Evolutionary conservation across 129 eudicot genomes (phyloP).

Genomic region (Pseudognaphalium luteoalbum): DNA sequence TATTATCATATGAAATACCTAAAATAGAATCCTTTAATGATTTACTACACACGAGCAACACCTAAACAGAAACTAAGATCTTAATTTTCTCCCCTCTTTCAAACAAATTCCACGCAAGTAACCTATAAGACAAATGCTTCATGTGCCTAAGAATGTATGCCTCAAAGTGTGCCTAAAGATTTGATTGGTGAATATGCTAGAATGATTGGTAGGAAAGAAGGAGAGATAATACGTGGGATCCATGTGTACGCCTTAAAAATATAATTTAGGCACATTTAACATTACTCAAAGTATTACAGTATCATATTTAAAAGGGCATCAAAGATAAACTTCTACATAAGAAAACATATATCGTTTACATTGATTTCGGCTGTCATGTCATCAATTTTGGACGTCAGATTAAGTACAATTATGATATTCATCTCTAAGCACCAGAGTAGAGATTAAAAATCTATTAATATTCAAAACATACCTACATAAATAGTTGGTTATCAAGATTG

Average conservation of each 20-base stretch:
- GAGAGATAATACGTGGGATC: neutral
- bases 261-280: neutral
- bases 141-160: neutral
- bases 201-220: neutral
- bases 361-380: neutral
- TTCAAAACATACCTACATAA: slow-evolving; percentile 9
- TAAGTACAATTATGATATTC: neutral
- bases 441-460: neutral
- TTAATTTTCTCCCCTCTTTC: neutral
- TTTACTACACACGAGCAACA: neutral
- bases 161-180: neutral
- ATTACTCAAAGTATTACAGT: neutral
- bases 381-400: neutral
- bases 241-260: neutral
- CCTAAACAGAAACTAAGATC: neutral
- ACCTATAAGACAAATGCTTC: neutral
- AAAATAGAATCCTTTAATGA: neutral
- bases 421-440: neutral
- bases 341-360: neutral
- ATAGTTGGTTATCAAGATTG: neutral
- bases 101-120: neutral
- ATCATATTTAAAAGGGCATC: neutral
- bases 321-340: slow-evolving; percentile 5
- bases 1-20: neutral
- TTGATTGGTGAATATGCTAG: neutral